A percentile compares a stretch with the other conserved stretches of the same genome.
These are phyloP conservation scores for Globisporangium viniferum DNA, from an alignment of 352 stramenopile species.

Conservation along the genomic window DNA sequence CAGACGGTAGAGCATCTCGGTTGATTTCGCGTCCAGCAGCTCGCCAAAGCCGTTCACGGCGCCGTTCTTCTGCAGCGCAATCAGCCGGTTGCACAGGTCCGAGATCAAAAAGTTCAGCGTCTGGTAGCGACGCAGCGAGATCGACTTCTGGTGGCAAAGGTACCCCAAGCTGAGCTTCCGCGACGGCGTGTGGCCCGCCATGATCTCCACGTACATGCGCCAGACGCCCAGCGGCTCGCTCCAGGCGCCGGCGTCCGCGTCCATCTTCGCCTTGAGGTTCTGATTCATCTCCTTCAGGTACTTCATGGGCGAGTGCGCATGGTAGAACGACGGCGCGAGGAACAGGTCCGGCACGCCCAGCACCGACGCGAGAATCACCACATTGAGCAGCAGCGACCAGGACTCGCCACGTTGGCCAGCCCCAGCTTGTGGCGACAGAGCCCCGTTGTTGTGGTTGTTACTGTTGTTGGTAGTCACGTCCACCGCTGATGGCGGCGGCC, in stretches of 20 bases:
- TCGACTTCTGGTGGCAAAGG: slow-evolving; percentile 46
- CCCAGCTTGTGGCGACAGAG: neutral
- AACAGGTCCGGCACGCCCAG: slow-evolving; percentile 71
- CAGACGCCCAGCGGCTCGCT: slow-evolving; percentile 78
- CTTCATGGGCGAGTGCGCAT: slow-evolving; percentile 48
- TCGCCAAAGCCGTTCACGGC: slow-evolving; percentile 24
- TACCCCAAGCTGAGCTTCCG: slow-evolving; percentile 39
- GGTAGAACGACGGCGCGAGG: slow-evolving; percentile 79
- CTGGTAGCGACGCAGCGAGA: slow-evolving; percentile 70
- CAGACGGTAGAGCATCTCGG: slow-evolving; percentile 50
- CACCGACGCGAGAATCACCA: slow-evolving; percentile 66
- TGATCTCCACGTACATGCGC: slow-evolving; percentile 59
- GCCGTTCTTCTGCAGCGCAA: slow-evolving; percentile 45
- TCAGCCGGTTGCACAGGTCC: slow-evolving; percentile 65
- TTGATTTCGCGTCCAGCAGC: slow-evolving; percentile 36
- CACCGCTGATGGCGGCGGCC: neutral
- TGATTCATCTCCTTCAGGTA: slow-evolving; percentile 81
- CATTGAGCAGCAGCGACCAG: slow-evolving; percentile 45
- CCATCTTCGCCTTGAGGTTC: slow-evolving; percentile 65
- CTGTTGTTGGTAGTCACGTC: neutral
- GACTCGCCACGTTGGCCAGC: slow-evolving; percentile 17
- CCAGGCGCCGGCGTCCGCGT: slow-evolving; percentile 56
- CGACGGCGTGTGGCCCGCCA: slow-evolving; percentile 40
- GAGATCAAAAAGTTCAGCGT: slow-evolving; percentile 78
- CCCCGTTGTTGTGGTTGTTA: neutral